Conservation (phyloP, 2,329 filamentous ascomycete species). For the Alternaria tenuissima region DNA sequence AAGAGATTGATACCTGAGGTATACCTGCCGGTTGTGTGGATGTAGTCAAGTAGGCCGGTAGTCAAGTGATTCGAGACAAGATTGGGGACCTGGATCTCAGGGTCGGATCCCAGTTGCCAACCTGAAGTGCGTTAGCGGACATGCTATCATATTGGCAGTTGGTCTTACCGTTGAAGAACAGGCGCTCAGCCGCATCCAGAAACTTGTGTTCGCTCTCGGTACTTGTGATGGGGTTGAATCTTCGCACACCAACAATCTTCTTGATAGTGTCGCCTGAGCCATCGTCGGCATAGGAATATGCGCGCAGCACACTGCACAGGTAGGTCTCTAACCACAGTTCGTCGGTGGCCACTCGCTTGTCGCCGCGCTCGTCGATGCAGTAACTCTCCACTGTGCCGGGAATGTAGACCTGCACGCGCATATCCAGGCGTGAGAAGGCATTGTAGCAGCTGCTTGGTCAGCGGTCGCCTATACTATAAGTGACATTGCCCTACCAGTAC, state of each 20-base stretch:
- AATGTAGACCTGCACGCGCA: slow-evolving; percentile 98
- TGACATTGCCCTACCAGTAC: slow-evolving; percentile 74
- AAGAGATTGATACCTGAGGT: slow-evolving; percentile 97
- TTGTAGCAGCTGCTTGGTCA: slow-evolving; percentile 81
- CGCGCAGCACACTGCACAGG: slow-evolving; percentile 89
- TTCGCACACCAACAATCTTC: slow-evolving; percentile 94
- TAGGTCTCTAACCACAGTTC: slow-evolving; percentile 98
- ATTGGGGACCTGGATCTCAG: slow-evolving; percentile 96
- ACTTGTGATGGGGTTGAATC: slow-evolving; percentile 97
- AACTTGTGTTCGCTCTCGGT: slow-evolving; percentile 99
- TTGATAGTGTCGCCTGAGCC: slow-evolving; percentile 93
- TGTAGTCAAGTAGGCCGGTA: slow-evolving; percentile 91
- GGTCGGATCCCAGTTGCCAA: slow-evolving; percentile 95
- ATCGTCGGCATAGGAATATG: slow-evolving; percentile 96
- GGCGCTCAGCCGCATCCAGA: slow-evolving; percentile 87
- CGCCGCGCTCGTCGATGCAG: slow-evolving; percentile 94
- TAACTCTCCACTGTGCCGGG: slow-evolving; percentile 97
- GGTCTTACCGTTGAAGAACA: slow-evolving; percentile 84
- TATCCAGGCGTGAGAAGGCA: slow-evolving; percentile 96
- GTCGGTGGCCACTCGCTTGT: slow-evolving; percentile 91
- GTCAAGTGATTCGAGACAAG: slow-evolving; percentile 96
- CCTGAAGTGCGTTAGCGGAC: slow-evolving; percentile 55
- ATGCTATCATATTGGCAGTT: neutral
- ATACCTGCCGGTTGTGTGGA: slow-evolving; percentile 92
- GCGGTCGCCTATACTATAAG: slow-evolving; percentile 15